Conservation (phyloP, 1,284 basidiomycete genomes). For the Laetiporus sulphureus region DNA sequence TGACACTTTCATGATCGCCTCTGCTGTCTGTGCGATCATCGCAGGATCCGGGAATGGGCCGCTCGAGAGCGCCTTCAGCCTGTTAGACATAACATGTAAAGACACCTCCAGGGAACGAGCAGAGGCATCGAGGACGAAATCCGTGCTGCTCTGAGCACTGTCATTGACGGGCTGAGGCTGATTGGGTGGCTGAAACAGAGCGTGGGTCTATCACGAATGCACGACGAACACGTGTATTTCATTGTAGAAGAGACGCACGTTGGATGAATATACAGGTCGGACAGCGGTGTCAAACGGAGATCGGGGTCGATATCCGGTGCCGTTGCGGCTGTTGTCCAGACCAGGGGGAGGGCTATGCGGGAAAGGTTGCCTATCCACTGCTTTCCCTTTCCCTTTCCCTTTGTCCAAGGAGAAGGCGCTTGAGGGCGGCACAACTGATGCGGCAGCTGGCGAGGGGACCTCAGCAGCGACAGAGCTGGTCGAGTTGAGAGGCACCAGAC, state of each 20-base stretch:
- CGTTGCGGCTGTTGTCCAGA: no score
- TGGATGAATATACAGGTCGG: no score
- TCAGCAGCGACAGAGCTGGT: constrained; percentile 3
- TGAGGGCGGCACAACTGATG: background rate
- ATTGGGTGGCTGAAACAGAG: no score
- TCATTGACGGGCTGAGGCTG: no score
- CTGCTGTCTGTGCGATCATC: constrained; percentile 55
- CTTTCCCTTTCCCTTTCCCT: background rate
- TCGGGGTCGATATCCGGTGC: no score
- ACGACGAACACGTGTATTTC: no score
- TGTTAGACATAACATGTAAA: constrained; percentile 46
- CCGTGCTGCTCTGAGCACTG: constrained; percentile 13
- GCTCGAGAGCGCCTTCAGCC: constrained; percentile 39
- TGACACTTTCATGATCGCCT: constrained; percentile 60
- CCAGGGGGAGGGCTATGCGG: no score
- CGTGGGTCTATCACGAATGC: no score
- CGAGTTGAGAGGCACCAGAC: constrained; percentile 31
- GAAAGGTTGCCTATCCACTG: background rate
- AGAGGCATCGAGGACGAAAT: constrained; percentile 31
- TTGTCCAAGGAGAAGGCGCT: background rate
- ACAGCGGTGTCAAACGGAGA: no score
- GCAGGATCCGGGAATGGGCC: constrained; percentile 37
- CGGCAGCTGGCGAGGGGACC: background rate
- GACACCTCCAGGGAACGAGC: constrained; percentile 45
- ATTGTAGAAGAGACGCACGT: no score